Percentiles rank a stretch among this genome's conserved stretches.
Evolutionary conservation across 2,329 filamentous ascomycete species (phyloP).

Genomic region (Phyllosticta citribraziliensis): DNA sequence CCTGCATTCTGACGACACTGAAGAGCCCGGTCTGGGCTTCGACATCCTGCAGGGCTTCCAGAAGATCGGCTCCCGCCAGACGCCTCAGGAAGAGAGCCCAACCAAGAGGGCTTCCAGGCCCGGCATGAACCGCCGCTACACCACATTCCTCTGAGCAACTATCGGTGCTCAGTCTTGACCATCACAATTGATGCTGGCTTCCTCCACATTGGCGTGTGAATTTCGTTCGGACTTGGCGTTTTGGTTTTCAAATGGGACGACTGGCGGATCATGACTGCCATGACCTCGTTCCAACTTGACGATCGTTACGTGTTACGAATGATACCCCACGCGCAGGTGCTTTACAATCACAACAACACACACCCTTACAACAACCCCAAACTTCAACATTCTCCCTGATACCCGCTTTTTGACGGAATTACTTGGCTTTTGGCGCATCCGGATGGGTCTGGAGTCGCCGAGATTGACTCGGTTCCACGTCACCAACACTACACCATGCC

Average conservation of each 20-base stretch:
- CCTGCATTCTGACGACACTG: conserved; percentile 48
- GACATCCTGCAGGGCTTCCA: conserved; percentile 69
- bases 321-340: not conserved
- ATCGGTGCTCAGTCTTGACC: not conserved
- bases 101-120: conserved; percentile 2
- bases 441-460: too few relatives aligned
- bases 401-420: not conserved
- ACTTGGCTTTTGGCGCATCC: too few relatives aligned
- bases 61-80: conserved; percentile 49
- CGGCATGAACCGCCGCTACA: not conserved
- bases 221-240: not conserved
- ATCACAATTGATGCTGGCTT: not conserved
- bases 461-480: too few relatives aligned
- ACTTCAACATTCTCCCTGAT: not conserved
- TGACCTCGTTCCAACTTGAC: not conserved
- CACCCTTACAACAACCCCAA: not conserved
- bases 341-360: not conserved
- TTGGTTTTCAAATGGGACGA: not conserved
- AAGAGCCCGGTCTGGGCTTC: conserved; percentile 51
- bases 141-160: not conserved
- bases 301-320: not conserved
- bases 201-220: not conserved
- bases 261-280: not conserved
- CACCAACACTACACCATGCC: too few relatives aligned
- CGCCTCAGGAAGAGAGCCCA: conserved; percentile 4